These are phyloP conservation scores for Microdochium trichocladiopsis DNA, from an alignment of 2,329 filamentous ascomycete genomes.

Conservation along the genomic window DNA sequence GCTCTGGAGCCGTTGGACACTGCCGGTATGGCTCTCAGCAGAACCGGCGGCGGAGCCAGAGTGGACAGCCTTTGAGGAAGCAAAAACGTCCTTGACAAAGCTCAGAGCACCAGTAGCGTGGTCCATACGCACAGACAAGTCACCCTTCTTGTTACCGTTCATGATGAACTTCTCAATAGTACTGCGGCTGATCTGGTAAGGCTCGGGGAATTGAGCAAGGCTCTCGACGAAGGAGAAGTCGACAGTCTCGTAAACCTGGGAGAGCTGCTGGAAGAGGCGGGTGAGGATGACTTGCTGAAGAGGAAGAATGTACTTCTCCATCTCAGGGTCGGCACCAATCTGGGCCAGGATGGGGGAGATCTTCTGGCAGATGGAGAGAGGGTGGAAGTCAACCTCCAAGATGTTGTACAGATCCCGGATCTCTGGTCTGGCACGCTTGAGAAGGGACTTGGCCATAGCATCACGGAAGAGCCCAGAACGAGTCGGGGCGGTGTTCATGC, in stretches of 20 bases:
- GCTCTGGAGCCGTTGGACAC: constrained; percentile 92
- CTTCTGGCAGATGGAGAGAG: constrained; percentile 97
- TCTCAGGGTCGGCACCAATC: constrained; percentile 89
- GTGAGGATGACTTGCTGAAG: constrained; percentile 98
- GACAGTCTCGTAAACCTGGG: constrained; percentile 97
- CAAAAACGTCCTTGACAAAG: constrained; percentile 98
- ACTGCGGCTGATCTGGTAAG: constrained; percentile 83
- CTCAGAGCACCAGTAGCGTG: constrained; percentile 92
- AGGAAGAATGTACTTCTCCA: constrained; percentile 94
- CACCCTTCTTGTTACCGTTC: constrained; percentile 99
- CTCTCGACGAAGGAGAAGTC: constrained; percentile 89
- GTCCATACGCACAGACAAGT: constrained; percentile 91
- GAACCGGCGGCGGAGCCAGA: constrained; percentile 78
- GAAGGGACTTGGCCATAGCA: constrained; percentile 86
- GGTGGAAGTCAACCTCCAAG: constrained; percentile 97
- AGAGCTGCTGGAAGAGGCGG: constrained; percentile 96
- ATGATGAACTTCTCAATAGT: constrained; percentile 99
- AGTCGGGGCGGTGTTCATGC: constrained; percentile 85
- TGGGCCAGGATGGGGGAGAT: constrained; percentile 92
- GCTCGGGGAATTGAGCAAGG: constrained; percentile 91
- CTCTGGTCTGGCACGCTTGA: constrained; percentile 87
- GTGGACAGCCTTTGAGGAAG: constrained; percentile 87
- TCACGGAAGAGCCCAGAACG: constrained; percentile 92
- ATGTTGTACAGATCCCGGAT: constrained; percentile 98
- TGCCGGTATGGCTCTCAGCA: constrained; percentile 75